Evolutionary conservation across 192 early-diverging fungal genomes (phyloP).

Genomic region (Coemansia sp.): DNA sequence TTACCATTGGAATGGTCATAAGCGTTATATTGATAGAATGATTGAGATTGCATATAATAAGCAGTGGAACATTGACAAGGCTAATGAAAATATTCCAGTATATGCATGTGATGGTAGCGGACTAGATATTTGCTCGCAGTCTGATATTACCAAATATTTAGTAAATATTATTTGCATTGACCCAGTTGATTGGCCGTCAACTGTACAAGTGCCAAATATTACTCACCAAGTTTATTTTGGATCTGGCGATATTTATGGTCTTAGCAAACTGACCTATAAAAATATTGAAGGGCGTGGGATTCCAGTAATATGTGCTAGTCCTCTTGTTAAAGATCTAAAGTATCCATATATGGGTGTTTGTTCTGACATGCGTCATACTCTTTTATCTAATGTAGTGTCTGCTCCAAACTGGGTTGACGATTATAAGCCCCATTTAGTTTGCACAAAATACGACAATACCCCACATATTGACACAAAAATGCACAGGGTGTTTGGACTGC

Average conservation of each 20-base stretch:
- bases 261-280: slow-evolving; percentile 42
- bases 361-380: slow-evolving; percentile 68
- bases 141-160: too few relatives aligned
- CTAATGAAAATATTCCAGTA: too few relatives aligned
- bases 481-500: slow-evolving; percentile 79
- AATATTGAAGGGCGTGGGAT: slow-evolving; percentile 89
- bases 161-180: too few relatives aligned
- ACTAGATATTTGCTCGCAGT: too few relatives aligned
- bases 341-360: slow-evolving; percentile 67
- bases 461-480: slow-evolving; percentile 86
- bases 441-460: slow-evolving; percentile 51
- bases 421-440: slow-evolving; percentile 82
- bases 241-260: slow-evolving; percentile 77
- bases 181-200: slow-evolving; percentile 55
- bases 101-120: too few relatives aligned
- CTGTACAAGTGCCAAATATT: slow-evolving; percentile 50
- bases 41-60: too few relatives aligned
- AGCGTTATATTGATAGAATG: too few relatives aligned
- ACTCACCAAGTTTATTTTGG: slow-evolving; percentile 96
- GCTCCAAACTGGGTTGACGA: slow-evolving; percentile 82
- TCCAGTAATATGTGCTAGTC: slow-evolving; percentile 39
- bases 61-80: too few relatives aligned
- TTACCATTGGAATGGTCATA: too few relatives aligned
- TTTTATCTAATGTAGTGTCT: slow-evolving; percentile 64
- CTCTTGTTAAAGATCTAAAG: slow-evolving; percentile 4